Evolutionary conservation across 371 early-diverging fungal species (phyloP).

Genomic region (Dipsacomyces acuminosporus): DNA sequence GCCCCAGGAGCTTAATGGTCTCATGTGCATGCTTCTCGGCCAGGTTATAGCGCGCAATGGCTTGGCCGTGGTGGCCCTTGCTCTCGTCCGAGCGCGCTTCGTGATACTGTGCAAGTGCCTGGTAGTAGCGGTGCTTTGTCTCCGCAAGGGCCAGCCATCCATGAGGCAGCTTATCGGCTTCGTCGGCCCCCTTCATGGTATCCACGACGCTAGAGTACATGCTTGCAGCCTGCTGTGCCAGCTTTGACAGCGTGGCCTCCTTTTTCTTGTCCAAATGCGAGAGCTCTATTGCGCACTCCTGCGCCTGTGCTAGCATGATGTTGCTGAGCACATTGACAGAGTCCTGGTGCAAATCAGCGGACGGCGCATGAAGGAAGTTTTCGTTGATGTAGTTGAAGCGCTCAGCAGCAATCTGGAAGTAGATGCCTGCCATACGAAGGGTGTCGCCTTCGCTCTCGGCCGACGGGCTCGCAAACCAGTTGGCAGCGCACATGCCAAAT

Average conservation of each 20-base stretch:
- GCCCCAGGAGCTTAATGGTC: constrained; percentile 65
- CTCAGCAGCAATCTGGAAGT: constrained; percentile 89
- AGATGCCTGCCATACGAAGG: constrained; percentile 47
- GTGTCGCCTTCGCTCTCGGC: constrained; percentile 31
- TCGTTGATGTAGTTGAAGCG: constrained; percentile 92
- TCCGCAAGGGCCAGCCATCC: constrained; percentile 65
- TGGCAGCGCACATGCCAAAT: constrained; percentile 47
- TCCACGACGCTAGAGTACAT: constrained; percentile 57
- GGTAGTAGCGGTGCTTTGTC: constrained; percentile 82
- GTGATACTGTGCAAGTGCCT: constrained; percentile 78
- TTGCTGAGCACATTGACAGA: constrained; percentile 77
- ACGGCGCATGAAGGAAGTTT: constrained; percentile 94
- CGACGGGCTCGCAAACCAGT: constrained; percentile 30
- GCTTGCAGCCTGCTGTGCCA: constrained; percentile 83
- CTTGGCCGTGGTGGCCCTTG: constrained; percentile 80
- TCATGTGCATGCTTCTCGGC: constrained; percentile 84
- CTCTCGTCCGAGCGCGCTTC: constrained; percentile 69
- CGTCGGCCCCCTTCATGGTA: constrained; percentile 49
- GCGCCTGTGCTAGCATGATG: constrained; percentile 91
- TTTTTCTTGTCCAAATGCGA: constrained; percentile 80
- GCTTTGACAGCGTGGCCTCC: constrained; percentile 74
- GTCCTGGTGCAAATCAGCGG: constrained; percentile 83
- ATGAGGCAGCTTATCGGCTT: constrained; percentile 52
- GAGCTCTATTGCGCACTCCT: constrained; percentile 88
- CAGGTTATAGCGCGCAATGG: constrained; percentile 67